Base-by-base conservation (phyloP, 2,329 filamentous ascomycete species). In the Aspergillus nomiae region DNA sequence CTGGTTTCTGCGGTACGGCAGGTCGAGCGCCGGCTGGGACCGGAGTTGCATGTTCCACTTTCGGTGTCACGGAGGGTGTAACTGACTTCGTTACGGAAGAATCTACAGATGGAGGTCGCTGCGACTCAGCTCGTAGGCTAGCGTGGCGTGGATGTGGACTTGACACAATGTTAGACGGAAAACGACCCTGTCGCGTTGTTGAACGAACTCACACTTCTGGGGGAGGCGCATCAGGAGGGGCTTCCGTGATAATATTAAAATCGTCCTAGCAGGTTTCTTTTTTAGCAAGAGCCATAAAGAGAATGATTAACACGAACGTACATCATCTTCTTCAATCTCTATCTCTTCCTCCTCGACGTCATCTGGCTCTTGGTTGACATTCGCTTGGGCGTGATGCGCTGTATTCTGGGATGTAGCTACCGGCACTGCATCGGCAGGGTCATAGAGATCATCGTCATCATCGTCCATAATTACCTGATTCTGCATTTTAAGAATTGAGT, bases 161-260 rank as follows among this genome's bases (percentile, higher is more conserved):
- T 81, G 71, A 64, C 46, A 48, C 63, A 46, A 51, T 55, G 65
- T 67, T 66, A 71, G 70, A 57, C 55, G 26, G 61, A 38, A 55
- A 36, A 55, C 6, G 59, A 62, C 55, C 24, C 19, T 36, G 32
- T 30, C 19, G 55, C 24, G 28, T 34, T 56, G n/a, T 38, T 48
- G 16, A 46, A 59, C 41, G 26, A 73, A 61, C 77, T 73, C 69
- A 80, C 76, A 72, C 71, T 69, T 76, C 76, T 62, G 75, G 68
- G 58, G 75, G 66, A 32, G 75, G 73, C 11, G 78, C 76, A 59
- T 80, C 80, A 32, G 80, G 74, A 43, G 80, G 78, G 36, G 77
- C 78, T 67, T 82, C 81, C 64, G 81, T 82, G 59, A 83, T 83
- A 61, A 83, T 82, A 67, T 83, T 81, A 65, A 82, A 81, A 48